Evolutionary conservation across 495 filamentous ascomycete species (phyloP).

Genomic region (Beverwykella pulmonaria): DNA sequence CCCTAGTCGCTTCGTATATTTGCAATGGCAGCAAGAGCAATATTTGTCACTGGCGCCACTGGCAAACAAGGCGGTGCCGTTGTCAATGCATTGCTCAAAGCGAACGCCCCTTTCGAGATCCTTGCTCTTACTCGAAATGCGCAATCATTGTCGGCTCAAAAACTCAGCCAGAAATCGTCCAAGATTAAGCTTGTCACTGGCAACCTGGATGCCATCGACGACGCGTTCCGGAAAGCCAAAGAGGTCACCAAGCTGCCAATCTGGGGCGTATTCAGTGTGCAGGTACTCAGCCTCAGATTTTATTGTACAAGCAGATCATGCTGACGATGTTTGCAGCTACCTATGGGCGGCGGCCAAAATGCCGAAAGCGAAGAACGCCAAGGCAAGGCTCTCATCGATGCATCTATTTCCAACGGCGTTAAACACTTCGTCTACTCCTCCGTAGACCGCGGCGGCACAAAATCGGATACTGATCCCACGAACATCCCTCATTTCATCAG

Average conservation of each 20-base stretch:
- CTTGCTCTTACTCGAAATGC: slow-evolving; percentile 70
- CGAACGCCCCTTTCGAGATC: slow-evolving; percentile 55
- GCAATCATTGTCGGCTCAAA: slow-evolving; percentile 55
- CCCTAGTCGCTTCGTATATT: too few relatives aligned
- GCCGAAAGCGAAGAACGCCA: slow-evolving; percentile 58
- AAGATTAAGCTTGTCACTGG: slow-evolving; percentile 60
- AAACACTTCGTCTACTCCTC: slow-evolving; percentile 65
- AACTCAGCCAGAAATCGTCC: slow-evolving; percentile 50
- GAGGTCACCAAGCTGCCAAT: slow-evolving; percentile 49
- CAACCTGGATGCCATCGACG: slow-evolving; percentile 53
- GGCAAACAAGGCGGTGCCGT: slow-evolving; percentile 70
- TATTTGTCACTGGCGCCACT: slow-evolving; percentile 70
- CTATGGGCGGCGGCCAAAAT: slow-evolving; percentile 33
- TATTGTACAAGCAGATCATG: too few relatives aligned
- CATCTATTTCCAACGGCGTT: slow-evolving; percentile 58
- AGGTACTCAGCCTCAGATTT: slow-evolving; percentile 45
- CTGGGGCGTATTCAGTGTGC: slow-evolving; percentile 39
- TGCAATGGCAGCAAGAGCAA: slow-evolving; percentile 33
- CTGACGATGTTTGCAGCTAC: too few relatives aligned
- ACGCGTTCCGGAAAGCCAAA: slow-evolving; percentile 55
- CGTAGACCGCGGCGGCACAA: slow-evolving; percentile 64
- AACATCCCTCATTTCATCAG: slow-evolving; percentile 60
- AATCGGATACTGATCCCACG: slow-evolving; percentile 58
- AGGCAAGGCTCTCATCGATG: slow-evolving; percentile 63
- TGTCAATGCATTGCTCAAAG: slow-evolving; percentile 59